Percentiles rank a stretch among this genome's conserved stretches.
Evolutionary conservation across 1,139 yeast genomes (phyloP).

Genomic region (Kodamaea derodonti): DNA sequence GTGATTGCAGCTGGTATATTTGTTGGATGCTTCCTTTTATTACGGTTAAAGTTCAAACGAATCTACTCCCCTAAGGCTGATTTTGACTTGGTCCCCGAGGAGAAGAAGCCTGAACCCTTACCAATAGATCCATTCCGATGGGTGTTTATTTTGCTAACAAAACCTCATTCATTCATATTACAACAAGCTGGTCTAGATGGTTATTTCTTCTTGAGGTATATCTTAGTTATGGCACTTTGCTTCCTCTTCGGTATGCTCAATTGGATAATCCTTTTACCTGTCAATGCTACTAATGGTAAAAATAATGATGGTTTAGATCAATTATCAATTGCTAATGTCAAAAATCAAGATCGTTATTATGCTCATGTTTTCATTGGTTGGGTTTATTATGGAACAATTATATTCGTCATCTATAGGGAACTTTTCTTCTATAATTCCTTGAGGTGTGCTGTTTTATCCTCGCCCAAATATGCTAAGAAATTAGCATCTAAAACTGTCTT

Average conservation of each 20-base stretch:
- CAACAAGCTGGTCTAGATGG: constrained; percentile 79
- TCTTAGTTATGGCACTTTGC: constrained; percentile 42
- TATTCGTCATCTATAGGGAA: constrained; percentile 78
- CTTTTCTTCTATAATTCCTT: constrained; percentile 73
- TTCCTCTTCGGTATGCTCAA: constrained; percentile 38
- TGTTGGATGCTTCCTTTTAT: constrained; percentile 46
- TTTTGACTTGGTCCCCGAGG: constrained; percentile 55
- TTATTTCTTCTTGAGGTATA: constrained; percentile 59
- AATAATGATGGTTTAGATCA: constrained; percentile 64
- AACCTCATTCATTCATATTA: constrained; percentile 61
- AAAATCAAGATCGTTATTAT: constrained; percentile 57
- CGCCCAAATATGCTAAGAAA: constrained; percentile 73
- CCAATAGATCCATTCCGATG: constrained; percentile 64
- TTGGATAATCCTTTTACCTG: constrained; percentile 59
- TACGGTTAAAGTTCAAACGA: constrained; percentile 54
- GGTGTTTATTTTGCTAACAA: constrained; percentile 52
- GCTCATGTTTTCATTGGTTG: constrained; percentile 86
- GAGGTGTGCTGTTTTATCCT: constrained; percentile 75
- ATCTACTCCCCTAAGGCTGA: constrained; percentile 68
- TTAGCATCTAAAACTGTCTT: constrained; percentile 76
- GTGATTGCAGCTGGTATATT: constrained; percentile 52
- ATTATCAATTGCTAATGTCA: constrained; percentile 72
- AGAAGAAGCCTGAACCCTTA: constrained; percentile 57
- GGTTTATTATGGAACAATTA: constrained; percentile 66
- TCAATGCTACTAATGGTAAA: constrained; percentile 61